Base-by-base conservation (phyloP, 345 rosid genomes). In the Eucalyptus decipiens region DNA sequence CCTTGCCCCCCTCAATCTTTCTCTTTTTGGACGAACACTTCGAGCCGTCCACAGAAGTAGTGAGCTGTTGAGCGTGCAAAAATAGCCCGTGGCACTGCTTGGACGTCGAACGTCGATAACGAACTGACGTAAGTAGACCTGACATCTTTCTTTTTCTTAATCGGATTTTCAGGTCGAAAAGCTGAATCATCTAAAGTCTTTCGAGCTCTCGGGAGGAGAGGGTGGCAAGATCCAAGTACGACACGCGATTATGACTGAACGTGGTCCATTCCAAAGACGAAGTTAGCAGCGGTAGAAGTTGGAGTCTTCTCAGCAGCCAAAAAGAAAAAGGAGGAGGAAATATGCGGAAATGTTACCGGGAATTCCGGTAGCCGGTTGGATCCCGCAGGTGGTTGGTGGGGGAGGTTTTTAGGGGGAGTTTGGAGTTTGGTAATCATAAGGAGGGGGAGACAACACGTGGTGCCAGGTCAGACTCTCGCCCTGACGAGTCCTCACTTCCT, bases 391-490 rank as follows among this genome's bases (percentile, higher is more conserved):
- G 47, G 85, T 76, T 76, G 83, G 83, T 76, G 45, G 47, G 83
- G 28, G 24, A 21, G 83, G 28, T 13, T 56, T 5, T 17, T 8
- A 4, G 1, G 1, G 24, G 12, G 45, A 8, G 45, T 43, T 43
- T 43, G 42, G 23, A 15, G 76, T n/a, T 65, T 28, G 87, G 87
- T 30, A 0, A 86, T 50, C 62, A 5, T 45, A 3, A 85, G 15
- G 45, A 21, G 12, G 11, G 11, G 76, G 2, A 6, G 52, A 16
- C 18, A 50, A 50, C 52, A 54, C 87, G 87, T 80, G 89, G 87
- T 89, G 89, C 93, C 94, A 93, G 94, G 93, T 93, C 89, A 85
- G 89, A 76, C 9, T 62, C 56, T 28, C 65, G 26, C 60, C 9
- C 60, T 56, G 60, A 28, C 30, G 62, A 56, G 62, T 56, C 30